Base-by-base conservation (phyloP, 257 asterid species). In the Solanum lycopersicoides region DNA sequence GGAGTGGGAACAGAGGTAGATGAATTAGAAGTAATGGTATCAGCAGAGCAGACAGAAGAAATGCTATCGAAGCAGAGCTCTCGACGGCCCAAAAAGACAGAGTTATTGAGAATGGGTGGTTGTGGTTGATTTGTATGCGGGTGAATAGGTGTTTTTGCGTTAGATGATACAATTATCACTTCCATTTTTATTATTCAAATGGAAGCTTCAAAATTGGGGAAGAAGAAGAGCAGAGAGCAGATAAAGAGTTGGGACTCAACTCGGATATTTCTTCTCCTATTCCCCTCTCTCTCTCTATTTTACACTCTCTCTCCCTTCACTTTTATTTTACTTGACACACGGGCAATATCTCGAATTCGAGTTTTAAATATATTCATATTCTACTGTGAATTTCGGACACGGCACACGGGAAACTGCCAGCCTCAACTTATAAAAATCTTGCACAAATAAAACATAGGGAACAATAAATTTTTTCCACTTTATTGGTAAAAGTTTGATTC, bases 31-130 rank as follows among this genome's bases (percentile, higher is more conserved):
- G 90, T 89, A 79, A 88, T 89, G 91, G 89, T 68, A 37, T 86
- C 86, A 39, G 90, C 91, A 12, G 92, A 90, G 88, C 90, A 91
- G 72, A 69, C 83, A 16, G 92, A 88, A 16, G 91, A 90, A 87
- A 89, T 59, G 84, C 90, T 86, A 30, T 90, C 92, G 92, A 93
- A 93, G 93, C 94, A 95, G 91, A 95, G 98, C 89, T 92, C 93
- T 76, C 98, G 98, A 71, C 99, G 98, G 89, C 98, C 93, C 68
- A 93, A 86, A 47, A 89, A 84, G 0, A 80, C 30, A 3, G 68
- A 77, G 63, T 44, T 28, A 14, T 28, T 44, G 84, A 42, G 16
- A 76, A 42, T 47, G 12, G 84, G 6, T 47, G n/a, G 25, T 45
- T 79, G 6, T 47, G n/a, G 41, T 45, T 79, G 83, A 8, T 25